Evolutionary conservation across 768 basidiomycete species (phyloP).

Genomic region (Boletellus emodensis): DNA sequence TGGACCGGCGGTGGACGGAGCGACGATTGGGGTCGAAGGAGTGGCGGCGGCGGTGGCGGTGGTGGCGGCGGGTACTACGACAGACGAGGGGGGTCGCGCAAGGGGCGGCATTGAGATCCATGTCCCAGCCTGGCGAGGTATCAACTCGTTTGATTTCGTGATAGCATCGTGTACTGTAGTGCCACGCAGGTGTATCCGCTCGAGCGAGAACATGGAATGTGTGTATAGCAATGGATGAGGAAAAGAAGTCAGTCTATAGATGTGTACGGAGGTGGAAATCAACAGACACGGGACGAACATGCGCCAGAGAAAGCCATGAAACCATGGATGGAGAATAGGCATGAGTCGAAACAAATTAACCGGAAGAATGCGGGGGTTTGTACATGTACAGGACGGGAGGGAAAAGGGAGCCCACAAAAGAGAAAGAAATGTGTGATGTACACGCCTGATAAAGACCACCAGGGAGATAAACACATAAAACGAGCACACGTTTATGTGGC

Average conservation of each 20-base stretch:
- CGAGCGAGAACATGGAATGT: neutral
- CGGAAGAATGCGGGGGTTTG: neutral
- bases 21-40: constrained; percentile 38
- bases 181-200: neutral
- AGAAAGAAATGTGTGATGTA: neutral
- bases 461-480: neutral
- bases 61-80: constrained; percentile 31
- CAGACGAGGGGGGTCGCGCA: constrained; percentile 21
- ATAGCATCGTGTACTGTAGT: neutral
- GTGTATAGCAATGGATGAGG: neutral
- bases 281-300: constrained; percentile 10
- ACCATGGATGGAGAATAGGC: neutral
- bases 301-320: neutral
- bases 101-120: constrained; percentile 22
- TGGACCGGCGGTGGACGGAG: constrained; percentile 33
- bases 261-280: neutral
- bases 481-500: neutral
- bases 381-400: constrained; percentile 13
- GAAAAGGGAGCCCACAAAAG: neutral
- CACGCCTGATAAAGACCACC: neutral
- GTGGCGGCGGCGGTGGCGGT: constrained; percentile 37
- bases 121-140: neutral
- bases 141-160: constrained; percentile 2
- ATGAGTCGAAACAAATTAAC: neutral
- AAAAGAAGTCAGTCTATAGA: constrained; percentile 10